Conservation (phyloP, 75 land plant genomes). For the Selaginella moellendorffii region DNA sequence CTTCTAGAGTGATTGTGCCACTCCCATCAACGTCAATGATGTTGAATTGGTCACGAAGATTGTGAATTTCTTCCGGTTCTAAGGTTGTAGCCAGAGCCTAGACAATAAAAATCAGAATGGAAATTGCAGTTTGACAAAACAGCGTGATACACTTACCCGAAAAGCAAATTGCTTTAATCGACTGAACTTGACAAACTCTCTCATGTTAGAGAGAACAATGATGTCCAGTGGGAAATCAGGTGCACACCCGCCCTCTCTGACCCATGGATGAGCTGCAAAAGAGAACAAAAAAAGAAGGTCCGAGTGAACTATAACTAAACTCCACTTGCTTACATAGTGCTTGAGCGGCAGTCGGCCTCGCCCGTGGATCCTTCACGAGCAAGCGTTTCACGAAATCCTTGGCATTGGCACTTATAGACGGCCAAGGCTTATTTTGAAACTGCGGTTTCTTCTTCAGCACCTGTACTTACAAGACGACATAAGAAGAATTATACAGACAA, state of each 20-base stretch:
- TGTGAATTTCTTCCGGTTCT: slow-evolving; percentile 15
- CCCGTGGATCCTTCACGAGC: slow-evolving; percentile 75
- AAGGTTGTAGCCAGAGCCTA: slow-evolving; percentile 24
- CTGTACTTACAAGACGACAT: slow-evolving; percentile 19
- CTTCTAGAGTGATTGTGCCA: slow-evolving; percentile 25
- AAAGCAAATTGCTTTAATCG: slow-evolving; percentile 23
- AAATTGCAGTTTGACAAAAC: too few relatives aligned
- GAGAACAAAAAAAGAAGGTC: not conserved
- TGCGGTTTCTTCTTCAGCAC: slow-evolving; percentile 81
- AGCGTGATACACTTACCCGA: too few relatives aligned
- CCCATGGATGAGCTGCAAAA: slow-evolving; percentile 28
- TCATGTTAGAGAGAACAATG: slow-evolving; percentile 24
- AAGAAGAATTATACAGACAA: not conserved
- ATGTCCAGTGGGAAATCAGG: slow-evolving; percentile 25
- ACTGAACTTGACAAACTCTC: slow-evolving; percentile 27
- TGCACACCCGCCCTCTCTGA: slow-evolving; percentile 25
- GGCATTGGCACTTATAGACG: slow-evolving; percentile 53
- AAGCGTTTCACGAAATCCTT: slow-evolving; percentile 85
- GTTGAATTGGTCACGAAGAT: slow-evolving; percentile 20
- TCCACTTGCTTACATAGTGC: slow-evolving; percentile 56
- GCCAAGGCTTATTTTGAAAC: slow-evolving; percentile 87
- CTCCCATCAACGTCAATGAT: slow-evolving; percentile 17
- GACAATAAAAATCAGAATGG: too few relatives aligned
- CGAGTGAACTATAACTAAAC: too few relatives aligned
- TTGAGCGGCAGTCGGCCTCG: slow-evolving; percentile 88